phyloP scores from a whole-genome alignment of 305 asterid genomes.

The Solanum hybrid region DNA sequence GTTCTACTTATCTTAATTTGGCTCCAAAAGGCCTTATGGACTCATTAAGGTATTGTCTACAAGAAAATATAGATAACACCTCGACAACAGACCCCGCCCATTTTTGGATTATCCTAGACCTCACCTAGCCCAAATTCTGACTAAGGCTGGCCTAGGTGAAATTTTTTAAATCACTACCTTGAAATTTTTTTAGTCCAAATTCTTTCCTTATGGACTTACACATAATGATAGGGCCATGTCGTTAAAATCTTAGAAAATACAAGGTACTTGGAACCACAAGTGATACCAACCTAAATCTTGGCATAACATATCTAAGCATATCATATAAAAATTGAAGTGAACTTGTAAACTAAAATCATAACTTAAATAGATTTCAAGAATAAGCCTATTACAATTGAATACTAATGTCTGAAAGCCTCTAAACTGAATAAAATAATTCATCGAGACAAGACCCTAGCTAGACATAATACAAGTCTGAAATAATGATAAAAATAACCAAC shows the following conservation, averaged over 20 bases:
- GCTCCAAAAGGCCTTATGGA: not conserved
- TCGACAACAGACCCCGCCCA: not conserved
- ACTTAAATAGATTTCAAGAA: not conserved
- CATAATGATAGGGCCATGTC: not conserved
- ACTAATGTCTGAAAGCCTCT: no score
- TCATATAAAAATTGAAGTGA: not conserved
- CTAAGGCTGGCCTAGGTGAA: not conserved
- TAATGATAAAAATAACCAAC: not conserved
- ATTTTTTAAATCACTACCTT: not conserved
- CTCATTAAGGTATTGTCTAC: not conserved
- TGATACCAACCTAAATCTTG: no score
- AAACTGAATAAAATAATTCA: no score
- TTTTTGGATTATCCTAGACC: not conserved
- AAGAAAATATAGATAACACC: not conserved
- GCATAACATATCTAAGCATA: not conserved
- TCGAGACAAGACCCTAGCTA: not conserved
- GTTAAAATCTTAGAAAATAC: not conserved
- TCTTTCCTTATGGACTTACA: not conserved
- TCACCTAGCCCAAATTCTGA: not conserved
- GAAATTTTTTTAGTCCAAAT: not conserved
- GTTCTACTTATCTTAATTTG: not conserved
- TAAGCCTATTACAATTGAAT: not conserved
- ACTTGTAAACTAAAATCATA: not conserved
- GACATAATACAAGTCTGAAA: not conserved
- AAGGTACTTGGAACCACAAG: not conserved